Percentiles rank a stretch among this genome's conserved stretches.
These are phyloP conservation scores for Albugo candida DNA, from an alignment of 352 stramenopile genomes.

Conservation along the genomic window DNA sequence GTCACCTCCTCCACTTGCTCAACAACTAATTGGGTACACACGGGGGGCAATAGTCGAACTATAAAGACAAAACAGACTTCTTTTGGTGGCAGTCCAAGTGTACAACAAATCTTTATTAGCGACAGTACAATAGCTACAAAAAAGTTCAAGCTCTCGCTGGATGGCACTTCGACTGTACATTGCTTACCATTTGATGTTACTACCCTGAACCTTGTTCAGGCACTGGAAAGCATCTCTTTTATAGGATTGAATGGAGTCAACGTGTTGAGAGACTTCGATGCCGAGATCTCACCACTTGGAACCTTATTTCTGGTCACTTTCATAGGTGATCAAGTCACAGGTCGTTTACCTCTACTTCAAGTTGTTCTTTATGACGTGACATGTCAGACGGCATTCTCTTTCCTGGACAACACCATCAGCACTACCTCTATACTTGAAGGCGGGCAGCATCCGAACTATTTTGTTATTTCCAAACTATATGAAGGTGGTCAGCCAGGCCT, in stretches of 20 bases:
- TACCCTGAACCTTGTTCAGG: constrained; percentile 9
- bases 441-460: constrained; percentile 12
- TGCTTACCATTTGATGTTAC: constrained; percentile 20
- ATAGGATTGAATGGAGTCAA: constrained; percentile 22
- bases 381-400: neutral
- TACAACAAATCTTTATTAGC: constrained; percentile 29
- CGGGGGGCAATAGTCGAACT: constrained; percentile 20
- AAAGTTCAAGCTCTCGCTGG: constrained; percentile 32
- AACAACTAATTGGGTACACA: constrained; percentile 14
- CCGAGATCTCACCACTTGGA: constrained; percentile 22
- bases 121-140: constrained; percentile 10
- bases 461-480: constrained; percentile 30
- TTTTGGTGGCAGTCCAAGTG: constrained; percentile 32
- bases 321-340: constrained; percentile 27
- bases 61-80: constrained; percentile 20
- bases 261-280: constrained; percentile 23
- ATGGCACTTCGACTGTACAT: constrained; percentile 9
- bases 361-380: constrained; percentile 7
- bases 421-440: constrained; percentile 7
- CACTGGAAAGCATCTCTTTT: constrained; percentile 12
- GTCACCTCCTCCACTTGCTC: neutral
- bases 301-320: constrained; percentile 53
- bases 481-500: constrained; percentile 22
- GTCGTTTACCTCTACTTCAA: constrained; percentile 20
- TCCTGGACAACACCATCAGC: neutral